Conservation (phyloP, 1,284 basidiomycete genomes). For the Volvariella surrecta region DNA sequence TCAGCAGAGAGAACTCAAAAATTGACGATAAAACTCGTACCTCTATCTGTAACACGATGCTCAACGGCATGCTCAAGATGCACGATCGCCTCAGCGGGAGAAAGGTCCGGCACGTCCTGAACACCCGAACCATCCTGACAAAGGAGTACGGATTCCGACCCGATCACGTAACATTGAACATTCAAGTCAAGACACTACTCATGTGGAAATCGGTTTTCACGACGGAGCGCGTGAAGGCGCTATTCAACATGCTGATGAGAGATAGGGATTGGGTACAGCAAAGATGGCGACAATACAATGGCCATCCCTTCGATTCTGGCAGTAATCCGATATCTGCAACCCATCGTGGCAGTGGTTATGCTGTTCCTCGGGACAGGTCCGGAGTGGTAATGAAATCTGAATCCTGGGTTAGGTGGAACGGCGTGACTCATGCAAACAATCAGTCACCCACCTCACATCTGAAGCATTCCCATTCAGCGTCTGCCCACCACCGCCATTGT, state of each 20-base stretch:
- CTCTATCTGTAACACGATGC: constrained; percentile 43
- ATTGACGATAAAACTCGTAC: constrained; percentile 27
- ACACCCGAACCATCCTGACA: constrained; percentile 30
- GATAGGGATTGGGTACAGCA: constrained; percentile 44
- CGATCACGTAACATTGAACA: constrained; percentile 59
- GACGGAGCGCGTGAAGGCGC: constrained; percentile 29
- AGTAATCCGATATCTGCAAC: no score
- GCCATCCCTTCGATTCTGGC: constrained; percentile 36
- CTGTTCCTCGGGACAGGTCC: no score
- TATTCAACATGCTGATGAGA: constrained; percentile 55
- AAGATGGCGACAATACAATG: constrained; percentile 19
- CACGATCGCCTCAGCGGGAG: constrained; percentile 29
- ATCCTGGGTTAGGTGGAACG: no score
- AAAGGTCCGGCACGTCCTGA: constrained; percentile 32
- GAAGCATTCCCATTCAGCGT: no score
- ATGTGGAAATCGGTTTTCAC: constrained; percentile 36
- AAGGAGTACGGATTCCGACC: constrained; percentile 35
- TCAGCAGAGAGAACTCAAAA: constrained; percentile 18
- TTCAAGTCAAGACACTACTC: constrained; percentile 48
- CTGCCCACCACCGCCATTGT: neutral
- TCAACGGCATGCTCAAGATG: constrained; percentile 32
- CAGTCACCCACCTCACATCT: no score
- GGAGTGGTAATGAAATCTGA: no score
- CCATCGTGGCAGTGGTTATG: no score
- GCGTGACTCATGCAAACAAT: no score